phyloP scores from a whole-genome alignment of 2,329 filamentous ascomycete species.

The Trematosphaeria pertusa region DNA sequence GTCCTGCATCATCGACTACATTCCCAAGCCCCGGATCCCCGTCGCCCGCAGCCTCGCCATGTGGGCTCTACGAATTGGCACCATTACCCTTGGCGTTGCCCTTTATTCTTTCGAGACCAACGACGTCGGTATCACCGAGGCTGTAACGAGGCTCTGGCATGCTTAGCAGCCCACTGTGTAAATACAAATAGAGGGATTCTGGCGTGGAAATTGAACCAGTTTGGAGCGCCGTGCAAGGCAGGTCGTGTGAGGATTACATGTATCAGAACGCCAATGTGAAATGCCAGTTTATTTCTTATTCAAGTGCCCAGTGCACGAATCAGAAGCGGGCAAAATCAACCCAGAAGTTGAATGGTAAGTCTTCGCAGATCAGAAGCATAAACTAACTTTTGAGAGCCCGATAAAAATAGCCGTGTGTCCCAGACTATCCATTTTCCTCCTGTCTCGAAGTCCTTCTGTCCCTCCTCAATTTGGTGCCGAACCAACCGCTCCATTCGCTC shows the following conservation, averaged over 20 bases:
- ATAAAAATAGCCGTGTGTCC: no score
- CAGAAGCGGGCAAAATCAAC: no score
- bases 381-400: no score
- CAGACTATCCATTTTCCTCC: no score
- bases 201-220: constrained; percentile 5
- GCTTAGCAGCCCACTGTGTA: constrained; percentile 60
- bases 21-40: constrained; percentile 75
- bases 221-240: constrained; percentile 4
- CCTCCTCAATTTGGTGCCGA: no score
- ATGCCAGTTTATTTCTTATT: constrained; percentile 2
- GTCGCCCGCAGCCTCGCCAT: constrained; percentile 69
- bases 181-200: neutral
- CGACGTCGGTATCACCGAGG: constrained; percentile 92
- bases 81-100: constrained; percentile 81
- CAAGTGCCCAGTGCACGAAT: no score
- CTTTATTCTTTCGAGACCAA: constrained; percentile 99
- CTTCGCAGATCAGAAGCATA: no score
- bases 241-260: constrained; percentile 14
- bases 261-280: constrained; percentile 11
- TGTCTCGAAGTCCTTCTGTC: no score
- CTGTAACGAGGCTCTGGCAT: constrained; percentile 86
- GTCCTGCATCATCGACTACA: constrained; percentile 86
- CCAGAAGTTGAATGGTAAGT: no score
- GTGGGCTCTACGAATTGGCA: constrained; percentile 81
- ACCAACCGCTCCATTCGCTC: no score